These are phyloP conservation scores for Pleurotus salmoneostramineus DNA, from an alignment of 768 basidiomycete species.

Conservation along the genomic window DNA sequence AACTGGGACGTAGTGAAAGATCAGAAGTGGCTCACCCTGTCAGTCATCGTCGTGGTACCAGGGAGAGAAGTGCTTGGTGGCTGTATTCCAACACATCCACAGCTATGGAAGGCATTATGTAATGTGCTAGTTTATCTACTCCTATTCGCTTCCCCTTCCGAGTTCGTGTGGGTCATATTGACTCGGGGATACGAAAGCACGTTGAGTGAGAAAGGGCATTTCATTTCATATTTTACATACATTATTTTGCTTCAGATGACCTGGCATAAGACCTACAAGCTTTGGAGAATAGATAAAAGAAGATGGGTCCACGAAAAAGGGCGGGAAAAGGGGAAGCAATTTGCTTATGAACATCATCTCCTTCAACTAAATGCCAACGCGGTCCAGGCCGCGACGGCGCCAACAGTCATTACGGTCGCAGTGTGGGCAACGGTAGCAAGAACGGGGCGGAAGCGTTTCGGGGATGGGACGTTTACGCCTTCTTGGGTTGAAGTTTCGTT, in stretches of 20 bases:
- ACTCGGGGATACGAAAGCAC: too few species aligned
- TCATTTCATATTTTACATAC: not conserved
- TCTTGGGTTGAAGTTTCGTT: not conserved
- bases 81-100: not conserved
- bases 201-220: too few species aligned
- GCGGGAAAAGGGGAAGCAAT: not conserved
- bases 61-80: conserved; percentile 3
- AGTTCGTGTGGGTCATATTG: too few species aligned
- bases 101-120: too few species aligned
- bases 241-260: not conserved
- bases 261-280: not conserved
- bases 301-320: not conserved
- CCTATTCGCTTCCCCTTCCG: too few species aligned
- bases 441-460: conserved; percentile 45
- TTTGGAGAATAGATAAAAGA: not conserved
- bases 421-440: conserved; percentile 46
- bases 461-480: conserved; percentile 22
- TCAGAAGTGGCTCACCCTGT: not conserved
- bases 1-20: not conserved
- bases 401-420: conserved; percentile 58
- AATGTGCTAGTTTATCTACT: too few species aligned
- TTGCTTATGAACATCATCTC: not conserved
- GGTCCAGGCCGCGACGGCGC: conserved; percentile 71
- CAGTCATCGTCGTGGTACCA: conserved; percentile 1
- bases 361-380: conserved; percentile 61